Base-by-base conservation (phyloP, 805 yeast genomes). In the Suhomyces emberorum region DNA sequence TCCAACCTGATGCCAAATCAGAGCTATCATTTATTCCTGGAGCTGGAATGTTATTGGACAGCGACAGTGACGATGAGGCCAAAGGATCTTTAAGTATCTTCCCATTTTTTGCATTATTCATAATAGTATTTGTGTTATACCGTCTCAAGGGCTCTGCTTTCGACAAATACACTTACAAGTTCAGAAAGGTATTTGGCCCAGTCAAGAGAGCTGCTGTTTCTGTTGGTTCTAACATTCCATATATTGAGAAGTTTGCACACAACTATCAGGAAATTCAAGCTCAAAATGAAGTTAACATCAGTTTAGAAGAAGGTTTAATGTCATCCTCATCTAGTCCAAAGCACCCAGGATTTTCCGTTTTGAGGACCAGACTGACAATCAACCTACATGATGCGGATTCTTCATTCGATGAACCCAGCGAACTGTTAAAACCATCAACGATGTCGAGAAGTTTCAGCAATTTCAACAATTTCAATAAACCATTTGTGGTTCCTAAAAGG, bases 1-100 rank as follows among this genome's bases (percentile, higher is more conserved):
- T 73, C 11, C 49, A 55, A 16, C 71, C 76, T 3, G 64, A 75
- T 42, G 62, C 56, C 7, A 52, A 64, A 7, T 57, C 69, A 0
- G 59, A 56, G 3, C 54, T 49, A 24, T 23, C 38, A 17, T 65
- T 63, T 45, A 56, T 65, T 3, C 52, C 69, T 15, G 68, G 65
- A 1, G 60, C 59, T 4, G 54, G 42, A 4, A 26, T 19, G 29
- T 40, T 32, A 5, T 38, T 41, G 26, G 46, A 37, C 17, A 30
- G 41, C 16, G 39, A 44, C 9, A 49, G 47, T 15, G 53, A 48
- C 2, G 32, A 22, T 9, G 19, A 32, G 17, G 30, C 21, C 1
- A 8, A 14, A 6, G 34, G 21, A 23, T 31, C 18, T 37, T 1
- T 15, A 51, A 3, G 54, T 2, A 10, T 54, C 4, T 7, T 56